Evolutionary conservation across 2,329 filamentous ascomycete genomes (phyloP), one percentile per base, ranked within the genome.

Genomic region (Plectosphaerella cucumerina): DNA sequence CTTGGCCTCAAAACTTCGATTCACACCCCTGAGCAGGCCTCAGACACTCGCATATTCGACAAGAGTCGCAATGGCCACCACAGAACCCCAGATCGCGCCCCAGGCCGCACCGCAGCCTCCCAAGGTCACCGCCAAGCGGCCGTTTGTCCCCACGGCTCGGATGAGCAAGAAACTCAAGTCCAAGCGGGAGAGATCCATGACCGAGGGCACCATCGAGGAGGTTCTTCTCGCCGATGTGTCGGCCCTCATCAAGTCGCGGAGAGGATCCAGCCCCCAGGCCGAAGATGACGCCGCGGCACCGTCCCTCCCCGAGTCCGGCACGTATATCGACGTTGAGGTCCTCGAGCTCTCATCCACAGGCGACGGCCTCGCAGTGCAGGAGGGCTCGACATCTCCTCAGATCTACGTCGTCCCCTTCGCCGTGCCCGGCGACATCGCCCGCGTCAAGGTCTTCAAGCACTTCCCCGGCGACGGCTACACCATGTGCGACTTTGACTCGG

Each of bases 341-440:
- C 69, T 84, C 6, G 83, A 89, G 58, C 76, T 97, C 33, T 96
- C 93, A 0, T 97, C 93, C 0, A 96, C 90, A 0, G 94, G 94
- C 49, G 94, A 97, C 59, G 94, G 90, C 3, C 79, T 99, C 50
- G 94, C 89, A 4, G 75, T 89, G 52, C 80, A 82, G n/a, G 72
- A 82, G 23, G 79, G 82, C 53, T 76, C 75, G n/a, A 73, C 50
- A 77, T 86, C 72, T 70, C 62, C 67, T 50, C 80, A 78, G 53
- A 76, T 97, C 66, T 97, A 92, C 63, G 86, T 94, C 47, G 86
- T 97, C 2, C 91, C 93, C 4, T 99, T 97, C 65, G 81, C 87
- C 20, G 80, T 93, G 2, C 92, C 94, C 0, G 94, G 94, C 26
- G 94, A 99, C 67, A 78, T 75, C 3, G 86, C 89, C 53, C 83